Conservation (phyloP, 1,284 basidiomycete species). For the Cryptococcus floricola region DNA sequence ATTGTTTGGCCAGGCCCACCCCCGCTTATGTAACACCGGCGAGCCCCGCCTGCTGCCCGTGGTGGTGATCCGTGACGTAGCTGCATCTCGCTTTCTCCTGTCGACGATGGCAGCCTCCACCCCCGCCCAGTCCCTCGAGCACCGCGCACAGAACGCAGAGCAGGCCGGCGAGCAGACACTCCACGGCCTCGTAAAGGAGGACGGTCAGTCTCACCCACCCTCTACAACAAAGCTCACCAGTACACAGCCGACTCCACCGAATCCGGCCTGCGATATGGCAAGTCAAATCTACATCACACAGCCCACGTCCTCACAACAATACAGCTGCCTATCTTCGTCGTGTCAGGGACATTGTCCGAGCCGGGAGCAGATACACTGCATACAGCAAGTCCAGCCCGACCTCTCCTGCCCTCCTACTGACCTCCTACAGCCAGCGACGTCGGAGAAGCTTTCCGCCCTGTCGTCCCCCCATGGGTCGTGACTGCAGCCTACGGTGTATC, state of each 20-base stretch:
- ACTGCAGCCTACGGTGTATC: constrained; percentile 72
- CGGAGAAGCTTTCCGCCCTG: constrained; percentile 86
- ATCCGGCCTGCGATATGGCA: constrained; percentile 46
- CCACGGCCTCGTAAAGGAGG: constrained; percentile 25
- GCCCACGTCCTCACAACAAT: not conserved
- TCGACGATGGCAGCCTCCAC: not conserved
- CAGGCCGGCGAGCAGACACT: constrained; percentile 47
- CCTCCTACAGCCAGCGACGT: constrained; percentile 72
- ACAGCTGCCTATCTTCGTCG: constrained; percentile 76
- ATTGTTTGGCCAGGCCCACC: no score
- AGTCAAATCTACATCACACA: constrained; percentile 6
- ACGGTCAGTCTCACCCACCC: constrained; percentile 16
- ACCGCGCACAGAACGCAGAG: not conserved
- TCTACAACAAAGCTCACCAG: not conserved
- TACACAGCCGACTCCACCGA: constrained; percentile 47
- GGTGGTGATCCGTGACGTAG: no score
- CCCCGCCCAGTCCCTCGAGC: constrained; percentile 5
- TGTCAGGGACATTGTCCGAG: constrained; percentile 68
- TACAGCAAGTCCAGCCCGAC: constrained; percentile 58
- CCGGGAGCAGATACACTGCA: constrained; percentile 71
- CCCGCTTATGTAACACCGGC: no score
- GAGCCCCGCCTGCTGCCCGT: no score
- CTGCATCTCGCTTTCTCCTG: not conserved
- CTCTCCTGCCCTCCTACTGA: not conserved
- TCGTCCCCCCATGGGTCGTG: constrained; percentile 64